These are phyloP conservation scores for Collybia sordida DNA, from an alignment of 768 basidiomycete genomes.

Conservation along the genomic window DNA sequence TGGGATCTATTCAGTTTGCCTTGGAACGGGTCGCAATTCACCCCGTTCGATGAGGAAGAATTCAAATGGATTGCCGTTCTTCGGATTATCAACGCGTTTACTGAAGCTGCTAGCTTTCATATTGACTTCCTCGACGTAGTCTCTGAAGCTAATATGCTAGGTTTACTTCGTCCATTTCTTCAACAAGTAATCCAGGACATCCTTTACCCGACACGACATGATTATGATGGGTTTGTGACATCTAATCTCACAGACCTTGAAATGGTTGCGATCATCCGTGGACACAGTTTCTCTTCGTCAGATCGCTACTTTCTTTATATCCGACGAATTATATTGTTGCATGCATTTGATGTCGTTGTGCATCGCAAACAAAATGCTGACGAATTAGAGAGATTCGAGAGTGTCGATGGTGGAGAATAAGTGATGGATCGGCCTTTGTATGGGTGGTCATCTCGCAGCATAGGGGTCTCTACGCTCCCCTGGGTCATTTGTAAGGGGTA, in stretches of 20 bases:
- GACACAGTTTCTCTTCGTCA: background rate
- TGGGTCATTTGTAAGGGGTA: too few relatives aligned
- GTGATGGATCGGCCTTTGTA: too few relatives aligned
- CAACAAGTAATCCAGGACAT: conserved; percentile 5
- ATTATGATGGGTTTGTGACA: conserved; percentile 3
- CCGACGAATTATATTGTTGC: too few relatives aligned
- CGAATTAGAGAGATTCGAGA: too few relatives aligned
- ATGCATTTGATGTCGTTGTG: too few relatives aligned
- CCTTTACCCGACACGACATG: conserved; percentile 4
- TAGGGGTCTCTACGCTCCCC: too few relatives aligned
- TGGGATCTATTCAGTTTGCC: background rate
- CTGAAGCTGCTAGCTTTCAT: conserved; percentile 2
- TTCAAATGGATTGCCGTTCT: background rate
- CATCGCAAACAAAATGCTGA: too few relatives aligned
- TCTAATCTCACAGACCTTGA: conserved; percentile 4
- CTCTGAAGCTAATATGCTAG: conserved; percentile 9
- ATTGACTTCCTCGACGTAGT: conserved; percentile 1
- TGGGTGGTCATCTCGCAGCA: too few relatives aligned
- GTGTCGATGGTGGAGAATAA: too few relatives aligned
- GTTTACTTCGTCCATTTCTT: conserved; percentile 9
- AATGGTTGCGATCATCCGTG: conserved; percentile 6
- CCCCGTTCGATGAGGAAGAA: background rate
- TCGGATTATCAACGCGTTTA: conserved; percentile 3
- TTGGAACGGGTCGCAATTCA: conserved; percentile 1
- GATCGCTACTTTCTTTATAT: too few relatives aligned